Evolutionary conservation across 331 rosid species (phyloP).

Genomic region (Quercus tomentella): DNA sequence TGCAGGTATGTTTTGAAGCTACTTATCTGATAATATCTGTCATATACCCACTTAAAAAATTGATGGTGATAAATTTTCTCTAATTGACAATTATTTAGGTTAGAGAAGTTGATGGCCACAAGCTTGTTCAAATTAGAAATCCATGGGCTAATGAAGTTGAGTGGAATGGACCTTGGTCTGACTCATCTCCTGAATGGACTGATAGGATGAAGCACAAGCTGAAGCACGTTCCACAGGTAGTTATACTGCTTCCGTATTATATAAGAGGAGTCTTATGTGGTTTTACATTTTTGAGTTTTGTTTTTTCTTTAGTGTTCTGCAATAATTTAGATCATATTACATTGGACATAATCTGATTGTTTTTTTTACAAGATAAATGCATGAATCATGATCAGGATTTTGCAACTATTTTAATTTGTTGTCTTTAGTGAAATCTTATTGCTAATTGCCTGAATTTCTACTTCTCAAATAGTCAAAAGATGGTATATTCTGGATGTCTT

Average conservation of each 20-base stretch:
- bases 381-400: not conserved
- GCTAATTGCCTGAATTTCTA: not conserved
- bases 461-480: constrained; percentile 70
- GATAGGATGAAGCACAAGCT: constrained; percentile 98
- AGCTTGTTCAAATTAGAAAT: constrained; percentile 96
- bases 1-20: constrained; percentile 56
- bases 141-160: constrained; percentile 99
- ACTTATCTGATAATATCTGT: not conserved
- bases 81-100: constrained; percentile 46
- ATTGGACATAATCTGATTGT: not conserved
- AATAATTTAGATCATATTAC: not conserved
- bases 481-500: constrained; percentile 99
- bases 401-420: not conserved
- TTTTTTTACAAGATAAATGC: no score
- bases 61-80: constrained; percentile 3
- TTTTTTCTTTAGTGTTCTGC: not conserved
- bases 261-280: not conserved
- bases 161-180: constrained; percentile 99
- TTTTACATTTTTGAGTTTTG: not conserved
- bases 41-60: not conserved
- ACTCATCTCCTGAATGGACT: constrained; percentile 89
- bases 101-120: constrained; percentile 95
- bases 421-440: not conserved
- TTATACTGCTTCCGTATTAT: not conserved
- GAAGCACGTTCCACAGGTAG: constrained; percentile 87